phyloP scores from a whole-genome alignment of 257 asterid genomes.

The Primulina huaijiensis region DNA sequence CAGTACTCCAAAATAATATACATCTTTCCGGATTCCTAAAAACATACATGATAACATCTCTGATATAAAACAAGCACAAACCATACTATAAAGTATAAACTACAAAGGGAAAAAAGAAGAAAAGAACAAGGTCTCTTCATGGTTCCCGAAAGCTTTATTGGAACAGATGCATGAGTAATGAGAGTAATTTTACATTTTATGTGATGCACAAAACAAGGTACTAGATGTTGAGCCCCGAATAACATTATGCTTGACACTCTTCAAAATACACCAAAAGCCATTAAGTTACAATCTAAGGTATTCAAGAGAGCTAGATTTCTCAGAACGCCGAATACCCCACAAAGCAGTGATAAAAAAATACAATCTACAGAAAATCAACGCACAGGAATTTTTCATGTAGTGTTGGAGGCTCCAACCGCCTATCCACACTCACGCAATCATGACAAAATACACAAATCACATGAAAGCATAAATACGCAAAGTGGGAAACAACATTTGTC shows the following conservation, averaged over 20 bases:
- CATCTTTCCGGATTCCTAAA: conserved; percentile 81
- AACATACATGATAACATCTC: conserved; percentile 23
- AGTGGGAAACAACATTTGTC: conserved; percentile 22
- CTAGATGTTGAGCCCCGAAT: background rate
- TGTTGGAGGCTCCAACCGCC: background rate
- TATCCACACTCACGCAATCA: conserved; percentile 10
- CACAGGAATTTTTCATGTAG: background rate
- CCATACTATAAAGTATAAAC: background rate
- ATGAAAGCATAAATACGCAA: background rate
- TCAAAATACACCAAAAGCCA: conserved; percentile 13
- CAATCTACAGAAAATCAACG: conserved; percentile 4
- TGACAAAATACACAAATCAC: conserved; percentile 7
- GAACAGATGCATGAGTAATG: conserved; percentile 1
- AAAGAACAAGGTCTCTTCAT: background rate
- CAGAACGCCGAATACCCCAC: background rate
- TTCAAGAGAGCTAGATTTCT: conserved; percentile 7
- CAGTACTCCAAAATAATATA: conserved; percentile 87
- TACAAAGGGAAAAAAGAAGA: too few relatives aligned
- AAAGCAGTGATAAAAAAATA: conserved; percentile 4
- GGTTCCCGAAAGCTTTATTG: background rate
- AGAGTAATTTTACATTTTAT: background rate
- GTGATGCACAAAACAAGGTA: background rate
- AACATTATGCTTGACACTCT: background rate
- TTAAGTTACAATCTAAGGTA: conserved; percentile 15
- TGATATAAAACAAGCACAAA: background rate